These are phyloP conservation scores for Peniophora sp. DNA, from an alignment of 1,284 basidiomycete species.

Conservation along the genomic window DNA sequence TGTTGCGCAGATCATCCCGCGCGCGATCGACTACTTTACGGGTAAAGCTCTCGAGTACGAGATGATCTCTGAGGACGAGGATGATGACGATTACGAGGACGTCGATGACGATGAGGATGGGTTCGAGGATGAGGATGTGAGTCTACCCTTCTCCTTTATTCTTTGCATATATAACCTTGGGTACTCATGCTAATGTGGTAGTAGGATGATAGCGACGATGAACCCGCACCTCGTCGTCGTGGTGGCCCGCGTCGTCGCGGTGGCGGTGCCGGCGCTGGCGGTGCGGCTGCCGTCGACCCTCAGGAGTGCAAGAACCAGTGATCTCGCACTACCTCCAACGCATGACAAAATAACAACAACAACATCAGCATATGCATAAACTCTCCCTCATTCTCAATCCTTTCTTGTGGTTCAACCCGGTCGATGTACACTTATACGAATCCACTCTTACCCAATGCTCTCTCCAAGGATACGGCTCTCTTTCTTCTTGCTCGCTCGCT, in stretches of 20 bases:
- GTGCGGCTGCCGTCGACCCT: constrained; percentile 45
- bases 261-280: constrained; percentile 41
- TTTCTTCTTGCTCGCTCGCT: too few relatives aligned
- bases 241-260: too few relatives aligned
- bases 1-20: constrained; percentile 73
- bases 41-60: constrained; percentile 94
- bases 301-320: constrained; percentile 87
- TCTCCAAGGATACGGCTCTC: too few relatives aligned
- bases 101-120: constrained; percentile 46
- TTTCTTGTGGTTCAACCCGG: too few relatives aligned
- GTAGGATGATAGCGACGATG: constrained; percentile 58
- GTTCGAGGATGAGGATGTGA: constrained; percentile 40
- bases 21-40: constrained; percentile 93
- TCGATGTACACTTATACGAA: too few relatives aligned
- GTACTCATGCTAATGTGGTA: constrained; percentile 19
- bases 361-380: too few relatives aligned
- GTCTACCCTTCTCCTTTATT: constrained; percentile 8
- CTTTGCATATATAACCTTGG: constrained; percentile 1
- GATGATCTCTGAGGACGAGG: constrained; percentile 64
- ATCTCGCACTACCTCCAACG: constrained; percentile 3
- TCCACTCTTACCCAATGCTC: too few relatives aligned
- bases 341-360: too few relatives aligned
- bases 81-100: constrained; percentile 55
- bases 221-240: constrained; percentile 48
- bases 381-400: too few relatives aligned